These are phyloP conservation scores for Telfairia occidentalis DNA, from an alignment of 331 rosid species.

Conservation along the genomic window DNA sequence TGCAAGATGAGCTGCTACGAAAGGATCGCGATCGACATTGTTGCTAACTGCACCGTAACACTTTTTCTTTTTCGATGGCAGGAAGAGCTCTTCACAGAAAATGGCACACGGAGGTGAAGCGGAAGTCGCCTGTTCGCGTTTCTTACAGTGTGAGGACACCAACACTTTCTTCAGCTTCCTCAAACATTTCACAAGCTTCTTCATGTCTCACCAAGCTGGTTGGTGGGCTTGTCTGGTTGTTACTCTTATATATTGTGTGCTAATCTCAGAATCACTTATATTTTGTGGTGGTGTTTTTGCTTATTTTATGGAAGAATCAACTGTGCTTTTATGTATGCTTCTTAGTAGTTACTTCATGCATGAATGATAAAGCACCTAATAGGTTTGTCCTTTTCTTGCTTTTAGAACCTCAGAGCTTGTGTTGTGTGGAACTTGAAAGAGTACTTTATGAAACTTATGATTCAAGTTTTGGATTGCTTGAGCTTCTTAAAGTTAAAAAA, in stretches of 20 bases:
- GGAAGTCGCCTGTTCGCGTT: not conserved
- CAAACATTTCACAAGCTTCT: constrained; percentile 13
- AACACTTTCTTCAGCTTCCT: constrained; percentile 20
- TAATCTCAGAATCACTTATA: not conserved
- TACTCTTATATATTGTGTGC: not conserved
- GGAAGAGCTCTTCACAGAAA: constrained; percentile 27
- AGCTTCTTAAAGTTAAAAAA: constrained; percentile 1
- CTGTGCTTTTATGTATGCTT: constrained; percentile 13
- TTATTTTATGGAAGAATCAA: constrained; percentile 1
- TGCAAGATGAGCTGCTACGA: constrained; percentile 18
- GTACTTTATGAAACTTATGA: not conserved
- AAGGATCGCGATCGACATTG: constrained; percentile 11
- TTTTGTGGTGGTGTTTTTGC: not conserved
- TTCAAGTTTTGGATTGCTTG: constrained; percentile 9
- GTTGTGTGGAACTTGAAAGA: not conserved
- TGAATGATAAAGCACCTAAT: constrained; percentile 1
- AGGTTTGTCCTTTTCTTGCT: constrained; percentile 7
- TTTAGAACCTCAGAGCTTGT: constrained; percentile 9
- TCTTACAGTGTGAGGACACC: not conserved
- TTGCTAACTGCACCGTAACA: not conserved
- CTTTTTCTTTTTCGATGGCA: constrained; percentile 6
- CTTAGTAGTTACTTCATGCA: constrained; percentile 15
- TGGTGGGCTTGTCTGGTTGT: constrained; percentile 4
- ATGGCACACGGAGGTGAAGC: constrained; percentile 7
- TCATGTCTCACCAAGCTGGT: constrained; percentile 1